Conservation (phyloP, 192 early-diverging fungal genomes). For the Cladochytrium replicatum region DNA sequence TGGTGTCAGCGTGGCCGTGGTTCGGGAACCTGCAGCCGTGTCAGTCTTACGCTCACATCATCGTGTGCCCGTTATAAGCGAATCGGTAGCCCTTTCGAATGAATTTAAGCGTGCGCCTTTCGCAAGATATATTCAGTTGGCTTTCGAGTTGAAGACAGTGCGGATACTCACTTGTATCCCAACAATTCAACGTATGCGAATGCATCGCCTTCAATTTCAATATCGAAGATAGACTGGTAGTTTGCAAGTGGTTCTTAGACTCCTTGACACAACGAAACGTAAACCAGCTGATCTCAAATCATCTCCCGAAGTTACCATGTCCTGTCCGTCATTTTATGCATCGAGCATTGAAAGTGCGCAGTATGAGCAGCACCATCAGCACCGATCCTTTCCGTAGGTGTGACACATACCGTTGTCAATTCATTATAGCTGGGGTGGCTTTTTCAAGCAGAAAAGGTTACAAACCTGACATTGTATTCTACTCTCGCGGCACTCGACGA, state of each 20-base stretch:
- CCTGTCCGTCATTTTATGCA: slow-evolving; percentile 15
- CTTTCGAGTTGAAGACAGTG: background rate
- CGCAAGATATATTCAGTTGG: background rate
- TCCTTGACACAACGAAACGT: slow-evolving; percentile 25
- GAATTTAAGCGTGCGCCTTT: slow-evolving; percentile 50
- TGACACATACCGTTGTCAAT: no score
- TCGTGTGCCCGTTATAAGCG: slow-evolving; percentile 39
- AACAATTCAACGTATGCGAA: slow-evolving; percentile 58
- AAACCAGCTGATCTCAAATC: background rate
- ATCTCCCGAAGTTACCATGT: background rate
- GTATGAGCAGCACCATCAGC: no score
- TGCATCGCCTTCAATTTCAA: slow-evolving; percentile 53
- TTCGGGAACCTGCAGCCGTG: no score
- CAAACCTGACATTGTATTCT: no score
- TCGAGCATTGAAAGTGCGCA: slow-evolving; percentile 49
- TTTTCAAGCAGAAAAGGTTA: no score
- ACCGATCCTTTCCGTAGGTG: no score
- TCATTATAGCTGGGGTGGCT: no score
- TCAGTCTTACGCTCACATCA: no score
- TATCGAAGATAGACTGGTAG: slow-evolving; percentile 52
- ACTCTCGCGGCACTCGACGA: no score
- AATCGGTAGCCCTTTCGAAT: slow-evolving; percentile 54
- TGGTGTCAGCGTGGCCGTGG: no score
- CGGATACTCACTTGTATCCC: slow-evolving; percentile 50
- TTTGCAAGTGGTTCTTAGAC: slow-evolving; percentile 48